Conservation (phyloP, 148 eudicot species). For the Camellia sinensis region DNA sequence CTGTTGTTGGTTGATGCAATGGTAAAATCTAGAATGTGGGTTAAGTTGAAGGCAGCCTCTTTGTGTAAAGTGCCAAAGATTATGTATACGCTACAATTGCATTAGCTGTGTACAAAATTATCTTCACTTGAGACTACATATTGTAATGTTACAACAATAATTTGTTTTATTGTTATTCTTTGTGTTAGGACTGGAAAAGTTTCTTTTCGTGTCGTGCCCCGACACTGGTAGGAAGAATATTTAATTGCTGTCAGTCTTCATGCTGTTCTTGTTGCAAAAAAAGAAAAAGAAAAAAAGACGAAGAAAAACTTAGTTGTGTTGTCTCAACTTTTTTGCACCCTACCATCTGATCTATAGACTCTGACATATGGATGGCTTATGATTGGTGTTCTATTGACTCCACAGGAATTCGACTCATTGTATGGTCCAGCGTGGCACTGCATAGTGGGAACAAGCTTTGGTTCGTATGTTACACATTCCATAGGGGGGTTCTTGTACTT, state of each 20-base stretch:
- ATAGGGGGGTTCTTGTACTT: slow-evolving; percentile 66
- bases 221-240: neutral
- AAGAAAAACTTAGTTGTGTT: neutral
- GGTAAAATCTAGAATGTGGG: neutral
- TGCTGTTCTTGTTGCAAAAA: neutral
- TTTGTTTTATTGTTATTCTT: neutral
- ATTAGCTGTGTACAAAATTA: neutral
- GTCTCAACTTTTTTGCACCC: neutral
- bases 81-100: neutral
- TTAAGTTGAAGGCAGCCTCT: neutral
- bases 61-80: neutral
- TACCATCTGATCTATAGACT: neutral
- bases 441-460: slow-evolving; percentile 67
- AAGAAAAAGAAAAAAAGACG: no score
- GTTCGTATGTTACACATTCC: slow-evolving; percentile 69
- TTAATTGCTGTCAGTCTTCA: neutral
- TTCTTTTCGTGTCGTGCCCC: neutral
- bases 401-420: slow-evolving; percentile 56
- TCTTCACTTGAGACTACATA: neutral
- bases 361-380: neutral
- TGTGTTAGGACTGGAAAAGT: neutral
- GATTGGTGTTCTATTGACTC: slow-evolving; percentile 1
- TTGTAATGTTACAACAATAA: neutral
- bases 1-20: neutral
- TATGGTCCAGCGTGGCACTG: slow-evolving; percentile 79